A percentile compares a stretch with the other conserved stretches of the same genome.
phyloP scores from a whole-genome alignment of 202 grass and related monocot genomes.

The Carex arenaria region DNA sequence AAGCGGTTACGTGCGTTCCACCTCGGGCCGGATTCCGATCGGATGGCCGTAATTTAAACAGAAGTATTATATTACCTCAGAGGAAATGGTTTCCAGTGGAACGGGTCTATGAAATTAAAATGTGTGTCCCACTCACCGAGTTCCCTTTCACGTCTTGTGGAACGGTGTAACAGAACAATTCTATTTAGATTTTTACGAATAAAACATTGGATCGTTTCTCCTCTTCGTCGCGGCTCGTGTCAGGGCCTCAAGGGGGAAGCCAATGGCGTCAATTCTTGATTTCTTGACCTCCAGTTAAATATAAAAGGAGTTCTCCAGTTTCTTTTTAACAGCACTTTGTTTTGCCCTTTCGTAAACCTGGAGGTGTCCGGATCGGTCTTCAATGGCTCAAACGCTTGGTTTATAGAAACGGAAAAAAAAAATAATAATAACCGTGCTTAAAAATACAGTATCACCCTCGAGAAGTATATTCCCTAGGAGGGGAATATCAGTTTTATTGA shows the following conservation, averaged over 20 bases:
- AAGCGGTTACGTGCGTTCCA: too few species aligned
- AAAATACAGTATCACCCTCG: background rate
- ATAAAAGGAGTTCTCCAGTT: background rate
- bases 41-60: too few species aligned
- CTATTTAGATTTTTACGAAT: background rate
- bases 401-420: too few species aligned
- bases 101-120: background rate
- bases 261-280: background rate
- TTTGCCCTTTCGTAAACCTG: background rate
- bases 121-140: background rate
- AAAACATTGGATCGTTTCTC: background rate
- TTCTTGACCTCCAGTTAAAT: background rate
- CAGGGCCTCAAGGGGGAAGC: background rate
- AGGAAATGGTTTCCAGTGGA: background rate
- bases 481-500: background rate
- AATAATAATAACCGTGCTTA: too few species aligned
- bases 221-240: background rate
- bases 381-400: too few species aligned
- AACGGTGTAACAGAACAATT: background rate
- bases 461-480: background rate
- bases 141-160: too few species aligned
- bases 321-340: background rate
- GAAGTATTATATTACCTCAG: too few species aligned
- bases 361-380: background rate
- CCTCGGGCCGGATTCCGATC: too few species aligned